Percentiles rank a stretch among this genome's conserved stretches.
phyloP scores from a whole-genome alignment of 495 filamentous ascomycete species.

The Cercophora scortea region DNA sequence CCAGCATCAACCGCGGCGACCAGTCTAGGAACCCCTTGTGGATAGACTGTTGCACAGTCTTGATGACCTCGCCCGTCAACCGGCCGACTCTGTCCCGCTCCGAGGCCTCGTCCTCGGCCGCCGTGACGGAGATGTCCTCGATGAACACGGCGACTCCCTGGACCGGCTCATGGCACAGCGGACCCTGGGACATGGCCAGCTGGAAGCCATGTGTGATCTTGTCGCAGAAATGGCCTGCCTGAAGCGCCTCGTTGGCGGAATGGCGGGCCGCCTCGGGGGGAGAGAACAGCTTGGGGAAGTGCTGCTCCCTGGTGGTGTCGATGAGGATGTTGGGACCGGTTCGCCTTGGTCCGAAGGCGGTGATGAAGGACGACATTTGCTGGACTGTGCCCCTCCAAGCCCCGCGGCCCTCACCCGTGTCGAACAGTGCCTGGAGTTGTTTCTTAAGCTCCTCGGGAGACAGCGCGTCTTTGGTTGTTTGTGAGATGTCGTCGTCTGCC shows the following conservation, averaged over 20 bases:
- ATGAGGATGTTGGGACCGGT: conserved; percentile 86
- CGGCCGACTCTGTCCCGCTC: conserved; percentile 65
- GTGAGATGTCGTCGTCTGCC: conserved; percentile 41
- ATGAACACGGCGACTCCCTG: conserved; percentile 90
- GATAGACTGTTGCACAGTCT: conserved; percentile 78
- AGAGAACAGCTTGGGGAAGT: conserved; percentile 65
- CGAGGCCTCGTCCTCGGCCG: conserved; percentile 45
- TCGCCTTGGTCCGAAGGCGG: conserved; percentile 79
- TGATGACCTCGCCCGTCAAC: conserved; percentile 85
- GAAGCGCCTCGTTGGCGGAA: conserved; percentile 43
- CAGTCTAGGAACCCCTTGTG: conserved; percentile 86
- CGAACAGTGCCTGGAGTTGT: conserved; percentile 59
- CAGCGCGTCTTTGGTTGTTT: conserved; percentile 43
- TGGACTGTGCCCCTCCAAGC: conserved; percentile 72
- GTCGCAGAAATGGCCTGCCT: conserved; percentile 71
- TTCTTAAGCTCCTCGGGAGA: conserved; percentile 67
- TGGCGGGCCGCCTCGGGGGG: conserved; percentile 29
- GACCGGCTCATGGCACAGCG: conserved; percentile 87
- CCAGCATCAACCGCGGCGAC: conserved; percentile 85
- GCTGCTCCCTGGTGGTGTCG: conserved; percentile 65
- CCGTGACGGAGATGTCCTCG: conserved; percentile 61
- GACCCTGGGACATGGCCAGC: conserved; percentile 79
- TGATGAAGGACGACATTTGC: conserved; percentile 81
- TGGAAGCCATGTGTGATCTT: conserved; percentile 92
- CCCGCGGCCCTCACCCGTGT: conserved; percentile 57